Percentiles rank a stretch among this genome's conserved stretches.
Conservation (phyloP, 2,329 filamentous ascomycete genomes). For the Lachnellula occidentalis region DNA sequence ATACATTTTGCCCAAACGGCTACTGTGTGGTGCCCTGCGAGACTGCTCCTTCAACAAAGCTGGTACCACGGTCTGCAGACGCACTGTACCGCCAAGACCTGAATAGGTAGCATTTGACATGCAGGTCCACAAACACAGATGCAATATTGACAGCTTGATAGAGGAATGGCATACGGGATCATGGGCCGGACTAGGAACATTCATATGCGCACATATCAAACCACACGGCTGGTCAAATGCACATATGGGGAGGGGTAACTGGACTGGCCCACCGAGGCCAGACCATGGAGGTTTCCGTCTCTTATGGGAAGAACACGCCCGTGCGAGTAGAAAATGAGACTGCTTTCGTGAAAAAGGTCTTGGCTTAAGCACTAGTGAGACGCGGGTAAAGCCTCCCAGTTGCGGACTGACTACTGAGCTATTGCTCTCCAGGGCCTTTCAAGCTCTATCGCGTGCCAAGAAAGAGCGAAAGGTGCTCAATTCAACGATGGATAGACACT, state of each 20-base stretch:
- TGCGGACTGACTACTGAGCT: conserved; percentile 43
- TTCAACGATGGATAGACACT: conserved; percentile 37
- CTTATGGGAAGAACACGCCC: conserved; percentile 41
- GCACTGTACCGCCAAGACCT: conserved; percentile 38
- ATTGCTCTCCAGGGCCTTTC: conserved; percentile 37
- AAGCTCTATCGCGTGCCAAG: conserved; percentile 28
- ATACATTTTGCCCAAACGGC: conserved; percentile 47
- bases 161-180: conserved; percentile 49
- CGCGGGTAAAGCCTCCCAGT: conserved; percentile 34
- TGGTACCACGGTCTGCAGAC: conserved; percentile 42
- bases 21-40: conserved; percentile 42
- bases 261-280: conserved; percentile 31
- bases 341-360: conserved; percentile 39
- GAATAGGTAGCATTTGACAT: conserved; percentile 49
- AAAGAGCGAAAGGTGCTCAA: conserved; percentile 36
- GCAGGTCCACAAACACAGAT: conserved; percentile 15
- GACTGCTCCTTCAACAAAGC: conserved; percentile 40
- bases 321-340: conserved; percentile 42
- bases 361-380: conserved; percentile 41
- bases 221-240: conserved; percentile 37
- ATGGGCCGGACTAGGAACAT: conserved; percentile 41
- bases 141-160: conserved; percentile 14
- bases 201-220: conserved; percentile 45
- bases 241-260: conserved; percentile 45
- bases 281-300: conserved; percentile 29